These are phyloP conservation scores for Pinguiococcus pyrenoidosus DNA, from an alignment of 108 stramenopile species.

Conservation along the genomic window DNA sequence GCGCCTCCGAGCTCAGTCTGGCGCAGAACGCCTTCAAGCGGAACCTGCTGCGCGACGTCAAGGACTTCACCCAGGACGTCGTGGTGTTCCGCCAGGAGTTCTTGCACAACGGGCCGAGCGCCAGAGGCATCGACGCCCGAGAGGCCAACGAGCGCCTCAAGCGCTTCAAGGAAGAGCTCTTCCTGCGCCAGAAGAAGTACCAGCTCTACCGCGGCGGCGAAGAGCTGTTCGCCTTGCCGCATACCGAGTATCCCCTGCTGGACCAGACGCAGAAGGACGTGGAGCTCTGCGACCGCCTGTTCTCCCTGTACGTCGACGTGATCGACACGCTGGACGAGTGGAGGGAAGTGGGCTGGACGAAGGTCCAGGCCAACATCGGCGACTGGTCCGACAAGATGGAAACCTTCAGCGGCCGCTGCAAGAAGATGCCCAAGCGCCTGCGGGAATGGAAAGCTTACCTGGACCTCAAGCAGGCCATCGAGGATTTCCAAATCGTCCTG, in stretches of 20 bases:
- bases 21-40: slow-evolving; percentile 60
- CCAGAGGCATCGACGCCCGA: slow-evolving; percentile 62
- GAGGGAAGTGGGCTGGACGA: slow-evolving; percentile 60
- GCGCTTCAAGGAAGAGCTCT: slow-evolving; percentile 64
- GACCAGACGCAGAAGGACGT: slow-evolving; percentile 64
- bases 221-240: slow-evolving; percentile 60
- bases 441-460: slow-evolving; percentile 66
- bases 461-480: slow-evolving; percentile 58
- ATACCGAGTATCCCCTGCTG: slow-evolving; percentile 64
- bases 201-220: slow-evolving; percentile 68
- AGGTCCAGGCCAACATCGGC: slow-evolving; percentile 48
- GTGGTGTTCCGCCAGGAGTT: slow-evolving; percentile 58
- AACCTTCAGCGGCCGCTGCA: slow-evolving; percentile 52
- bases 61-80: slow-evolving; percentile 53
- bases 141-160: slow-evolving; percentile 70
- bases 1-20: slow-evolving; percentile 59
- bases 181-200: slow-evolving; percentile 66
- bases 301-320: slow-evolving; percentile 68
- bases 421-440: slow-evolving; percentile 65
- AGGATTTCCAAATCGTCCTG: slow-evolving; percentile 64
- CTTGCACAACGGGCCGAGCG: slow-evolving; percentile 56
- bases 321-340: slow-evolving; percentile 62
- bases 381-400: slow-evolving; percentile 67
- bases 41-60: slow-evolving; percentile 53
- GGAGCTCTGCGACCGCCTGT: slow-evolving; percentile 63